Conservation (phyloP, 495 filamentous ascomycete species). For the Lophium mytilinum region DNA sequence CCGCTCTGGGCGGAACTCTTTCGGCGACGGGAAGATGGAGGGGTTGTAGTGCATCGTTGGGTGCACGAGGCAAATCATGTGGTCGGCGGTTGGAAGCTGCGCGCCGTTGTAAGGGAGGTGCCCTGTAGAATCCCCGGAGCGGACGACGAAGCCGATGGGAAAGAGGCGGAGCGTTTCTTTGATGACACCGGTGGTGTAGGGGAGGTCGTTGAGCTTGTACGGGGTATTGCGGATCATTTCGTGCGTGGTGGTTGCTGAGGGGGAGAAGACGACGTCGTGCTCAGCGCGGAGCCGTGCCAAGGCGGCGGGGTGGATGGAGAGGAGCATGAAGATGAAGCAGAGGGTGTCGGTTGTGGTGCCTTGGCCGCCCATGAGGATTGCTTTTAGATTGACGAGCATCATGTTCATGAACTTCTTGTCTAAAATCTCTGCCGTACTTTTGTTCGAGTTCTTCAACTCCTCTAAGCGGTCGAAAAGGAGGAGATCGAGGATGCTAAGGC, state of each 20-base stretch:
- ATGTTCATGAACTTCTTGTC: conserved; percentile 9
- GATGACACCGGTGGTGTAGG: conserved; percentile 11
- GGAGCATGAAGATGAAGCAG: conserved; percentile 18
- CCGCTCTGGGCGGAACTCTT: conserved; percentile 18
- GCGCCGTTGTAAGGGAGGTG: conserved; percentile 6
- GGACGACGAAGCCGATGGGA: conserved; percentile 8
- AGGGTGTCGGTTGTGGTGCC: conserved; percentile 20
- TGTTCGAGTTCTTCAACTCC: not conserved
- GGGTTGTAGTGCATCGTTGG: conserved; percentile 14
- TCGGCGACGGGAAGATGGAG: conserved; percentile 13
- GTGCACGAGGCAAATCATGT: conserved; percentile 3
- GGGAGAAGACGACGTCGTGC: conserved; percentile 11
- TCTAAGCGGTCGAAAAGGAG: conserved; percentile 12
- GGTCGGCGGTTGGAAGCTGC: conserved; percentile 5
- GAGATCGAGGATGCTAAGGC: conserved; percentile 13
- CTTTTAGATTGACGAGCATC: conserved; percentile 10
- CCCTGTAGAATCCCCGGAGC: not conserved
- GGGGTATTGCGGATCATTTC: conserved; percentile 4
- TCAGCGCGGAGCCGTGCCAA: conserved; percentile 10
- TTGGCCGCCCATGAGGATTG: conserved; percentile 7
- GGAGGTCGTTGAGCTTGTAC: conserved; percentile 10
- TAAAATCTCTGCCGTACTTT: not conserved
- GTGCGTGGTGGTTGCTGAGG: conserved; percentile 1
- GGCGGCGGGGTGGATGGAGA: conserved; percentile 7
- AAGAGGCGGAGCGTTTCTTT: conserved; percentile 17